Base-by-base conservation (phyloP, 148 eudicot species). In the Fagopyrum homotropicum region DNA sequence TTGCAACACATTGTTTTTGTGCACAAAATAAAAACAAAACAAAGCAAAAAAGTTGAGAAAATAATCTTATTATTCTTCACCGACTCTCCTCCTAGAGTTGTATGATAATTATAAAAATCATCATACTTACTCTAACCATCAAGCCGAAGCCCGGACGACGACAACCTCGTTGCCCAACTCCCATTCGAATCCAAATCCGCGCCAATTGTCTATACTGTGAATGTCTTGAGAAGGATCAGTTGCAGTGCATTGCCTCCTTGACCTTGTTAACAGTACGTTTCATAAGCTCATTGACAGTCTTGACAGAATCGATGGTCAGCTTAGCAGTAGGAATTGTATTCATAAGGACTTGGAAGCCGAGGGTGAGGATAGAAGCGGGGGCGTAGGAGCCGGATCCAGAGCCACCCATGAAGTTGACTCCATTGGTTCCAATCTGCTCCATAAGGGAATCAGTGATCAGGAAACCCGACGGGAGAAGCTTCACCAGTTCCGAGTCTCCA, bases 391-490 rank as follows among this genome's bases (percentile, higher is more conserved):
- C 40, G 40, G 2, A 2, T 35, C 2, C 40, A 35, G 40, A 35
- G 1, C 29, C 48, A 6, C 9, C 60, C 75, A 26, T 73, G 40
- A 35, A 35, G 3, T 35, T 35, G 3, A 35, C 40, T 35, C 40
- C 40, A 35, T 35, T 35, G 40, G 40, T 35, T 35, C 40, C 44
- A 4, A 15, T 11, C 45, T 60, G 76, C 9, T 43, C 76, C 5
- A 60, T 61, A 43, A 83, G 72, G 9, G 72, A 75, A 16, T 83
- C 85, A 35, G 81, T 72, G 4, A 93, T 82, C n/a, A 90, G 83
- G 51, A 91, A 89, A 3, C 98, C 98, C 4, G 92, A 91, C 48
- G 98, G 97, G 29, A 89, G 71, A 45, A 91, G 75, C 45, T 84
- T 84, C 59, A 91, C 79, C n/a, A 73, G 72, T 71, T 85, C 72